These are phyloP conservation scores for Xerocomellus chrysenteron DNA, from an alignment of 768 basidiomycete species.

Conservation along the genomic window DNA sequence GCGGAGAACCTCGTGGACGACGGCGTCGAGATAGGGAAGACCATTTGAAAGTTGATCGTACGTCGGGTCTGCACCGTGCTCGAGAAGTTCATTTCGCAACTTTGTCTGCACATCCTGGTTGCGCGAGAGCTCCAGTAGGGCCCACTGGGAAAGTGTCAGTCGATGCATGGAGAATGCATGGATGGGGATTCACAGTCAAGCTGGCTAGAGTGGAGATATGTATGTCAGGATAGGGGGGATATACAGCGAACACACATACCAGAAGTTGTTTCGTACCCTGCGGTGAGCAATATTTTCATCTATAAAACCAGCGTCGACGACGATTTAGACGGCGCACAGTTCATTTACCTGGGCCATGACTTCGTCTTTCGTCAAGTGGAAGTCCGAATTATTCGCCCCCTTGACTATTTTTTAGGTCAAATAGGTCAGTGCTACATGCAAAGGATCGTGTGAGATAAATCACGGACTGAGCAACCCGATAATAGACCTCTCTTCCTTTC, in stretches of 20 bases:
- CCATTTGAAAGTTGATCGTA: slow-evolving; percentile 51
- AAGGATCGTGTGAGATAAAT: slow-evolving; percentile 18
- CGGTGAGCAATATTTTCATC: slow-evolving; percentile 20
- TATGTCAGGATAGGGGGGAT: neutral
- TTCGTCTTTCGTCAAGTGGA: slow-evolving; percentile 28
- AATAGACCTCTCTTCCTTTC: slow-evolving; percentile 26
- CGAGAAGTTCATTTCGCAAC: slow-evolving; percentile 49
- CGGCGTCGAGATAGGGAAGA: slow-evolving; percentile 56
- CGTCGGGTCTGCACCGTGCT: slow-evolving; percentile 46
- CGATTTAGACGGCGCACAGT: no score
- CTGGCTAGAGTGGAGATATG: slow-evolving; percentile 5
- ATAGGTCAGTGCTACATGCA: neutral
- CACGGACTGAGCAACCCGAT: slow-evolving; percentile 26
- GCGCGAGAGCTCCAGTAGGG: slow-evolving; percentile 52
- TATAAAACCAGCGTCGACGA: neutral
- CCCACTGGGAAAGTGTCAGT: slow-evolving; percentile 39
- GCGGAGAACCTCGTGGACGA: slow-evolving; percentile 44
- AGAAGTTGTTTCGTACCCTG: slow-evolving; percentile 24
- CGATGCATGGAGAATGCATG: neutral
- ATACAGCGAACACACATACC: slow-evolving; percentile 3
- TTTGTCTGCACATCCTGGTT: slow-evolving; percentile 47
- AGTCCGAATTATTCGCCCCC: slow-evolving; percentile 32
- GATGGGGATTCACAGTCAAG: slow-evolving; percentile 12
- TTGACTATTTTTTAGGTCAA: slow-evolving; percentile 30
- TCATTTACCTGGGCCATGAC: slow-evolving; percentile 22